phyloP scores from a whole-genome alignment of 495 filamentous ascomycete species.

The Rhizodiscina lignyota region DNA sequence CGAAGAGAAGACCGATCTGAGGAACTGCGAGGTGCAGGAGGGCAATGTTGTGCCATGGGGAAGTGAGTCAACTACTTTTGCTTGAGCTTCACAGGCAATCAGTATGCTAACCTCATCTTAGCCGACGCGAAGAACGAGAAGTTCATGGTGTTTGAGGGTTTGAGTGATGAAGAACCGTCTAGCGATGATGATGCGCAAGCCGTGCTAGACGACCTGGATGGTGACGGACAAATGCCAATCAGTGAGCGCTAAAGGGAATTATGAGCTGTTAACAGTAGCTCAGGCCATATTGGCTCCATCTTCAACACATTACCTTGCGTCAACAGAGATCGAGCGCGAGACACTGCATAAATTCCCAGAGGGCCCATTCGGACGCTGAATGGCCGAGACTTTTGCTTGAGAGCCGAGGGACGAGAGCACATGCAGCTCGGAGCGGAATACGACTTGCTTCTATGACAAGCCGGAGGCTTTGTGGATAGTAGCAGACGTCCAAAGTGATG shows the following conservation, averaged over 20 bases:
- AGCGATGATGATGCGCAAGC: background rate
- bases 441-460: too few relatives aligned
- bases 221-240: background rate
- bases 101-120: constrained; percentile 1
- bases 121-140: constrained; percentile 18
- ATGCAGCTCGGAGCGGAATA: too few relatives aligned
- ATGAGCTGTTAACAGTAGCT: too few relatives aligned
- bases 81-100: background rate
- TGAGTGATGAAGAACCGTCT: constrained; percentile 7
- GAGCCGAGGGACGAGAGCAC: too few relatives aligned
- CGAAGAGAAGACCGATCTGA: constrained; percentile 59
- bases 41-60: constrained; percentile 63
- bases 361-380: too few relatives aligned
- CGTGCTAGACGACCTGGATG: background rate
- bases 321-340: too few relatives aligned
- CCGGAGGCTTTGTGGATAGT: too few relatives aligned
- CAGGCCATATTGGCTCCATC: too few relatives aligned
- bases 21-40: constrained; percentile 83
- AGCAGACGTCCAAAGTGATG: too few relatives aligned
- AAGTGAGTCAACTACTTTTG: constrained; percentile 33
- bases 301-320: too few relatives aligned
- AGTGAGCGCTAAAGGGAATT: background rate
- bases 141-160: constrained; percentile 14
- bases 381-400: too few relatives aligned
- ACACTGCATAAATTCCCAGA: too few relatives aligned